These are phyloP conservation scores for Kandelia obovata DNA, from an alignment of 345 rosid species.

Conservation along the genomic window DNA sequence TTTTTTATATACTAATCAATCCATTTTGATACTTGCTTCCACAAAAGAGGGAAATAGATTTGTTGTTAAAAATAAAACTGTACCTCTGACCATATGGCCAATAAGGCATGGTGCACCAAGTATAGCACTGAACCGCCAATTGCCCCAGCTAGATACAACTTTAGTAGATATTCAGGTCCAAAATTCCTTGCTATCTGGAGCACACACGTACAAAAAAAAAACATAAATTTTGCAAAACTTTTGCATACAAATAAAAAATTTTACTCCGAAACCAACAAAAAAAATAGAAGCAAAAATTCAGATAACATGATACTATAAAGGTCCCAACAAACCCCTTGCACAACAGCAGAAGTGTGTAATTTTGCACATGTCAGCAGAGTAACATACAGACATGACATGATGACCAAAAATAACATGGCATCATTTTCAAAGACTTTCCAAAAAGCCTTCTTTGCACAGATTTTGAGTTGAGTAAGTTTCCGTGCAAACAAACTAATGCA, in stretches of 20 bases:
- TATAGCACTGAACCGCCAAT: conserved; percentile 77
- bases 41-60: background rate
- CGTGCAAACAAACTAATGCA: background rate
- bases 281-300: no score
- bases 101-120: conserved; percentile 56
- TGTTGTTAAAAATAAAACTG: background rate
- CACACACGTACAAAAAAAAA: conserved; percentile 3
- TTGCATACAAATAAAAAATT: no score
- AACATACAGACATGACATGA: no score
- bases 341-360: no score
- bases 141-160: conserved; percentile 76
- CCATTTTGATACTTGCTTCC: conserved; percentile 4
- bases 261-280: no score
- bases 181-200: conserved; percentile 59
- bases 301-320: no score
- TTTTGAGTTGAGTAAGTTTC: background rate
- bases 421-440: background rate
- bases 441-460: background rate
- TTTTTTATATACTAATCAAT: background rate
- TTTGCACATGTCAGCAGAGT: no score
- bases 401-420: background rate
- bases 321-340: no score
- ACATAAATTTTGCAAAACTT: no score
- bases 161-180: conserved; percentile 65
- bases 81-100: conserved; percentile 63